Percentiles rank a stretch among this genome's conserved stretches.
These are phyloP conservation scores for Hanseniaspora pseudoguilliermondii DNA, from an alignment of 805 yeast genomes.

Conservation along the genomic window DNA sequence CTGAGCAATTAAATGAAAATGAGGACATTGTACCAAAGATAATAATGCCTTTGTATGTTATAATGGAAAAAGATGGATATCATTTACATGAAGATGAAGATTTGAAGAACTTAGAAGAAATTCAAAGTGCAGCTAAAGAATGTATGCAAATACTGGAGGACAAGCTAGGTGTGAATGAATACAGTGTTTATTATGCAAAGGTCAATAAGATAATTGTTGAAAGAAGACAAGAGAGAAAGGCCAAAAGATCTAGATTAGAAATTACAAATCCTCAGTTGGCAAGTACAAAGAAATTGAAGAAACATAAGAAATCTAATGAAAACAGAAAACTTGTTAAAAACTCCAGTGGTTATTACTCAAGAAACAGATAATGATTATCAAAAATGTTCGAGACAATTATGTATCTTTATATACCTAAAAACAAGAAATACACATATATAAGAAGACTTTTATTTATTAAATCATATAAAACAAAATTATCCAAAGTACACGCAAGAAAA, in stretches of 20 bases:
- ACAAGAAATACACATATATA: constrained; percentile 19
- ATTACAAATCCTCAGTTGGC: constrained; percentile 67
- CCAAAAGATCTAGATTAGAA: constrained; percentile 62
- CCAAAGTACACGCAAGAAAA: no score
- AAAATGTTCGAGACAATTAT: no score
- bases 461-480: neutral
- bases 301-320: constrained; percentile 63
- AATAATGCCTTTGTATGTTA: constrained; percentile 42
- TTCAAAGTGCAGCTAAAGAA: constrained; percentile 44
- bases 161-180: constrained; percentile 60
- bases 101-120: constrained; percentile 36
- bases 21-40: constrained; percentile 24
- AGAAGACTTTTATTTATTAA: no score
- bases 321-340: constrained; percentile 65
- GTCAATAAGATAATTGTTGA: constrained; percentile 49
- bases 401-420: neutral
- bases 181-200: constrained; percentile 44
- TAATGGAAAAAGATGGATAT: constrained; percentile 30
- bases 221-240: constrained; percentile 63
- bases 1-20: constrained; percentile 32
- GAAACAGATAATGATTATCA: constrained; percentile 21
- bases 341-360: constrained; percentile 62
- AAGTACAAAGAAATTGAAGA: constrained; percentile 65
- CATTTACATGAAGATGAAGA: constrained; percentile 15
- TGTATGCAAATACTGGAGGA: constrained; percentile 54